phyloP scores from a whole-genome alignment of 2,329 filamentous ascomycete species.

The Epicoccum sorghinum region DNA sequence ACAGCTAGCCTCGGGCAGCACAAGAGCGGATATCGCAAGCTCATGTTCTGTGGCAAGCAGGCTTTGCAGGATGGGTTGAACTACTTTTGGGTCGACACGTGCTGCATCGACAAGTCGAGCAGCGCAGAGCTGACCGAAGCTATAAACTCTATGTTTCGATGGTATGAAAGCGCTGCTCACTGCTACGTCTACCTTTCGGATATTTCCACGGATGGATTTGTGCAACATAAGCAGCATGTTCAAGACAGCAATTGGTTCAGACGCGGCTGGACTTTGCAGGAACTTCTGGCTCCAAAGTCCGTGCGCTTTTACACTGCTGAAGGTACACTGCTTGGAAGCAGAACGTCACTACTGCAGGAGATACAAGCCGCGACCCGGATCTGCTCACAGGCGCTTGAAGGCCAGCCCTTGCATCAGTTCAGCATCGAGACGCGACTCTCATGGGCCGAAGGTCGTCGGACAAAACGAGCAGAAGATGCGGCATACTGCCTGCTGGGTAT shows the following conservation, averaged over 20 bases:
- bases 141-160: conserved; percentile 1
- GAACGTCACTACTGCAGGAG: conserved; percentile 1
- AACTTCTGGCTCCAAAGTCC: conserved; percentile 21
- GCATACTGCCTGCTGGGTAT: conserved; percentile 23
- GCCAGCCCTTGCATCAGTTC: conserved; percentile 6
- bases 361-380: conserved; percentile 17
- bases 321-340: conserved; percentile 12
- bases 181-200: conserved; percentile 3
- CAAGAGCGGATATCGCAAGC: not conserved
- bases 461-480: conserved; percentile 23
- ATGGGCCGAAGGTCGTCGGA: conserved; percentile 22
- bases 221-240: not conserved
- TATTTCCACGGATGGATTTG: not conserved
- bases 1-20: not conserved
- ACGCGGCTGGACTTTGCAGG: conserved; percentile 19
- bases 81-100: conserved; percentile 1
- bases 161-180: not conserved
- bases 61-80: not conserved
- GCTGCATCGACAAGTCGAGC: not conserved
- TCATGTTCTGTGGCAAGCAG: not conserved
- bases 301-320: conserved; percentile 25
- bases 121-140: conserved; percentile 1
- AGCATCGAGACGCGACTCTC: conserved; percentile 19
- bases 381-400: conserved; percentile 10
- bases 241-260: conserved; percentile 11